Evolutionary conservation across 805 yeast species (phyloP).

Genomic region (Kodamaea leandrae): DNA sequence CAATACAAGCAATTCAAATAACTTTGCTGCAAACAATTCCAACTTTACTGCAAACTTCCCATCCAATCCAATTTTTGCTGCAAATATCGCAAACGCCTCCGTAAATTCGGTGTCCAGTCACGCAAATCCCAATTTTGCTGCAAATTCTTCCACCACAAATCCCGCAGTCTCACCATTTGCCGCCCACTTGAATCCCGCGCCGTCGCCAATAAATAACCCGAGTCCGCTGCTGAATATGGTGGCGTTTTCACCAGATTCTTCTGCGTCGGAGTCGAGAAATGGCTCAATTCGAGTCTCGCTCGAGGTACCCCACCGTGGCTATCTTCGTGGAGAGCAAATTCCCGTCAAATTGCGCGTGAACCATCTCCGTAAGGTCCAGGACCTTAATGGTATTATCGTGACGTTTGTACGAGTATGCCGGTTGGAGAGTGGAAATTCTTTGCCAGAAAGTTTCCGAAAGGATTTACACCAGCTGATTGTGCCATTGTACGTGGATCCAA

Average conservation of each 20-base stretch:
- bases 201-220: background rate
- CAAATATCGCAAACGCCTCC: too few relatives aligned
- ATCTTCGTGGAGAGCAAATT: constrained; percentile 71
- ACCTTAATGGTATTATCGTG: constrained; percentile 69
- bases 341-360: constrained; percentile 66
- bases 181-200: too few relatives aligned
- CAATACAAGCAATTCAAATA: too few relatives aligned
- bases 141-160: too few relatives aligned
- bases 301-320: constrained; percentile 59
- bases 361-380: constrained; percentile 70
- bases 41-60: too few relatives aligned
- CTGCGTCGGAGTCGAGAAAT: background rate
- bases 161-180: too few relatives aligned
- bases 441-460: constrained; percentile 73
- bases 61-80: too few relatives aligned
- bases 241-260: constrained; percentile 1
- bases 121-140: too few relatives aligned
- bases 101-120: too few relatives aligned
- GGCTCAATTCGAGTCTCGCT: constrained; percentile 32
- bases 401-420: constrained; percentile 81
- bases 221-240: constrained; percentile 2
- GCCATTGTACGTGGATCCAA: constrained; percentile 77
- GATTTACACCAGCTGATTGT: constrained; percentile 75
- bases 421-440: constrained; percentile 53
- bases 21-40: too few relatives aligned